Base-by-base conservation (phyloP, 2,329 filamentous ascomycete genomes). In the Penicillium sp. region DNA sequence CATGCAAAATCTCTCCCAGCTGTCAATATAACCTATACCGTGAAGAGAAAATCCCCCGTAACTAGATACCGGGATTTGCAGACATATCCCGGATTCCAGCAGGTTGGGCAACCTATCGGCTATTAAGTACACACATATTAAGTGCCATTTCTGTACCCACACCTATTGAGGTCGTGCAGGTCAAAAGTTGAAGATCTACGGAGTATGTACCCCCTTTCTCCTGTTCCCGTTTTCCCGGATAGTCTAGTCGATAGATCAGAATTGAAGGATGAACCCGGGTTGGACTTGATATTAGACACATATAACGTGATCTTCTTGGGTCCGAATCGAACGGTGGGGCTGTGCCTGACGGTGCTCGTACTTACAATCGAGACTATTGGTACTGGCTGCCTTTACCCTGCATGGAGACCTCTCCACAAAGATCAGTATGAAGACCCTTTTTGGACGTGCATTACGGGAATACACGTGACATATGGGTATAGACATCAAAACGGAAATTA, bases 211-310 rank as follows among this genome's bases (percentile, higher is more conserved):
- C n/a, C 29, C 37, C 43, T 37, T 50, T 50, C 37, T 34, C 19
- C 9, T 24, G n/a, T 38, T 33, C 19, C 9, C 15, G 6, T 10
- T 41, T 31, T 26, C 8, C 8, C 19, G 24, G 15, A 41, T 33
- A 47, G 19, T 41, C 7, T 33, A 47, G 19, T 41, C 7, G 48
- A 50, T 42, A 50, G 37, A 50, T 50, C 48, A 3, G 44, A 38
- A 32, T 15, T 10, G n/a, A 32, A 22, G 43, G 43, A 38, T 37
- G 17, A 38, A n/a, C 32, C 43, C 15, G 13, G 34, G 12, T 21
- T 21, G 15, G 31, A 19, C 17, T 47, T 6, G 8, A 19, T 43
- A 19, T 43, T 17, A 42, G 21, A 17, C 21, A 34, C 17, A 37
- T 48, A 28, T 37, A 48, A 38, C 17, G 8, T 32, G 48, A 49